Base-by-base conservation (phyloP, 2,329 filamentous ascomycete species). In the Aspergillus eucalypticola region DNA sequence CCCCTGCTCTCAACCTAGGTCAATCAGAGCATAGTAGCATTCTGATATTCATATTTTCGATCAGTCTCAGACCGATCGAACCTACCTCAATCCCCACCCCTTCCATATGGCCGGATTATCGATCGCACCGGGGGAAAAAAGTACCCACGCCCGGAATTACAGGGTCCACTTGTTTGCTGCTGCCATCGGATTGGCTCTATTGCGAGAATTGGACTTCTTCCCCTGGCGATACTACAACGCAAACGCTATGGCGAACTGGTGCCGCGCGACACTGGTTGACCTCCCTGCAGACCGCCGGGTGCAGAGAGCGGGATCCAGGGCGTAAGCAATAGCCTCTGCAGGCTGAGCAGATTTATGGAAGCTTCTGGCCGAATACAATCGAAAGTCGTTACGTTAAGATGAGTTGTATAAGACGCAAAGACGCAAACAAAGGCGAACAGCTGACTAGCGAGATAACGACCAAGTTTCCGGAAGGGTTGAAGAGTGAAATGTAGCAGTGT, bases 351-450 rank as follows among this genome's bases (percentile, higher is more conserved):
- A 32, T 32, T 61, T 60, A 55, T 63, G 35, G 35, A 57, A 54
- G 54, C 62, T 57, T 67, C 64, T 66, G 67, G 68, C 66, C 73
- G 75, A 73, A 75, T 72, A 75, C 71, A 73, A 74, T 69, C 74
- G 73, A 55, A 55, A 73, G 74, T 76, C 76, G 76, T 78, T 78
- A 78, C 74, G 71, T 73, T 71, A 67, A 70, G 51, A 71, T 68
- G 64, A 67, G 70, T 65, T 71, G 66, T 60, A 69, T 67, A 70
- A 72, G 68, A 73, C 68, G 71, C 64, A 71, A 73, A 73, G 53
- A 71, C 72, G 68, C 74, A 70, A 70, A 73, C 64, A 72, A 66
- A 72, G 73, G 69, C 75, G 71, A 73, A 74, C 65, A 76, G 73
- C 71, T 78, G 73, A 55, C 39, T 75, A 75, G 66, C 72, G 73